Base-by-base conservation (phyloP, 1,284 basidiomycete genomes). In the Puccinia triticina region DNA sequence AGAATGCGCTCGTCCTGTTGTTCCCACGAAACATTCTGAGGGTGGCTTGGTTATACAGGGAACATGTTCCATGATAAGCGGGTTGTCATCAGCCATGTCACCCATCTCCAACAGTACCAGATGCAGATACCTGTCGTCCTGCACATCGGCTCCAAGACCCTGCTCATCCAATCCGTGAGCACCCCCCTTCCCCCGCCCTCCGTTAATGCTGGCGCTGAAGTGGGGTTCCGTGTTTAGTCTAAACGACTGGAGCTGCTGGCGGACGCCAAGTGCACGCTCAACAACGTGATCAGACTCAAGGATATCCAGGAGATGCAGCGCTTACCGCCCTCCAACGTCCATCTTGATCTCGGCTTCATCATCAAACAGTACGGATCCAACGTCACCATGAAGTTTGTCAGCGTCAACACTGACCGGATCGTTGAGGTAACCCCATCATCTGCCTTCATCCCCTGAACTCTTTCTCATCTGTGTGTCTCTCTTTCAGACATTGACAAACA, bases 221-320 rank as follows among this genome's bases (percentile, higher is more conserved):
- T 57, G 32, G 10, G 55, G n/a, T n/a, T 64, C 18, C 37, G 46
- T 69, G 37, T 2, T 32, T 55, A 82, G 79, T 71, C 79, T 61
- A 83, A 84, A 46, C 72, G 83, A 53, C 84, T 87, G 66, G 61
- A 48, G 7, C 32, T 80, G 37, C 59, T 71, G 23, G 66, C 55
- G 69, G 64, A 82, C 74, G 82, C 85, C 72, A 84, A 81, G 43
- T 82, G 86, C 84, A 78, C 84, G 0, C 67, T 88, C 48, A 86
- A 87, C 55, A 86, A 86, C 37, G 84, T 88, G 43, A 86, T 85
- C 21, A 86, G 87, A 71, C 85, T 85, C 18, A 94, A 93, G 86
- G 92, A 94, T 82, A 88, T 96, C 43, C 72, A 82, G 46, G 79
- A 82, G 46, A 82, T 90, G 96, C 84, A 87, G 95, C 72, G 94